Evolutionary conservation across 2,329 filamentous ascomycete genomes (phyloP), one percentile per base, ranked within the genome.

Genomic region (Aspergillus nomiae): DNA sequence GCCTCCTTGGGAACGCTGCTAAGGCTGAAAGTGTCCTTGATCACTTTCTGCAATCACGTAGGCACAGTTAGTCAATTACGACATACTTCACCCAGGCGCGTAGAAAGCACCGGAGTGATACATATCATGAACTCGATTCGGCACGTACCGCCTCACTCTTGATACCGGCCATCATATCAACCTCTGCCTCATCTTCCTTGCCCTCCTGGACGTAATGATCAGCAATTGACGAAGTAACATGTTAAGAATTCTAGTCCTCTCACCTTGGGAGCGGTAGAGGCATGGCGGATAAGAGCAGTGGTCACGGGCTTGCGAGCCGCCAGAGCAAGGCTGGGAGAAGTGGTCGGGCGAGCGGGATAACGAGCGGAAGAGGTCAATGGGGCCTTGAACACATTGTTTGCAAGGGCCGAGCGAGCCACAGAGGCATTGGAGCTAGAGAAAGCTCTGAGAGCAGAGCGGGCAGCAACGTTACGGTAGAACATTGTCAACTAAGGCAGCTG

Each of bases 11-110:
- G 91, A 4, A 92, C 90, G 2, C 81, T 80, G 38, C 77, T 74
- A 41, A 93, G 82, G 24, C 84, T 85, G 73, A 93, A 90, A 1
- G 90, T 90, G 16, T 92, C 88, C 71, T 87, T 87, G 73, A 92
- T 85, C 10, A 85, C 85, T 73, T 84, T 80, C 87, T 92, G 71
- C 6, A 66, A 30, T 26, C 16, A 38, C 21, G 46, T 11, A 60
- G 30, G 36, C 24, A 56, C 51, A 60, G 54, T 24, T 34, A 60
- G 61, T 32, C 16, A 51, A 57, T 30, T 60, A 28, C 19, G n/a
- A 46, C 9, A 30, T 59, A 24, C 9, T 30, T n/a, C 41, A 58
- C 28, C 19, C 21, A 12, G n/a, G 50, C 34, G 54, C n/a, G 43
- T 30, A 32, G 16, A 21, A 53, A 24, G 46, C 36, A 16, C 34